Conservation (phyloP, 1,139 yeast genomes). For the Geotrichum aggregatum region DNA sequence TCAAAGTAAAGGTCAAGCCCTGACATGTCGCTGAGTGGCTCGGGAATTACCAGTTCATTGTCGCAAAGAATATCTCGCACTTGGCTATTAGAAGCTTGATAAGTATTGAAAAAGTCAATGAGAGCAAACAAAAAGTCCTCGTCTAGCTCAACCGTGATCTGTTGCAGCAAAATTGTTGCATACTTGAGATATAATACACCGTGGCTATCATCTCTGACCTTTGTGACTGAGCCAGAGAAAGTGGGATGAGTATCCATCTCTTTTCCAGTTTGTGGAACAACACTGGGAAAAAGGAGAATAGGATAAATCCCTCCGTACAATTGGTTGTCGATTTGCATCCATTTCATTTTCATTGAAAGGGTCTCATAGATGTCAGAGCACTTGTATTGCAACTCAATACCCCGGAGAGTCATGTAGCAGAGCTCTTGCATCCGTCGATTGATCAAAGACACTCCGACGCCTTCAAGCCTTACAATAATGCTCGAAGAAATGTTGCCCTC, state of each 20-base stretch:
- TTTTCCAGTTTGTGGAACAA: constrained; percentile 75
- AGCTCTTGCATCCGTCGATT: constrained; percentile 70
- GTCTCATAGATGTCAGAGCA: constrained; percentile 84
- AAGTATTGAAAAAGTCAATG: constrained; percentile 62
- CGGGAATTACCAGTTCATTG: constrained; percentile 60
- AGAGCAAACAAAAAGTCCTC: constrained; percentile 87
- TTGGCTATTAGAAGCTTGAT: constrained; percentile 53
- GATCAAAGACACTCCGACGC: constrained; percentile 82
- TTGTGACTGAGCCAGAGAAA: constrained; percentile 76
- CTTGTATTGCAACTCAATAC: constrained; percentile 74
- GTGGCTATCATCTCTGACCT: constrained; percentile 81
- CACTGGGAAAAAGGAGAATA: constrained; percentile 85
- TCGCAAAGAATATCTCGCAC: constrained; percentile 57
- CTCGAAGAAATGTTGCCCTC: constrained; percentile 53
- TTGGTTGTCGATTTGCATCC: constrained; percentile 94
- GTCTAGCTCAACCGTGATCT: constrained; percentile 86
- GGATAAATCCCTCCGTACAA: constrained; percentile 86
- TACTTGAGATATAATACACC: constrained; percentile 88
- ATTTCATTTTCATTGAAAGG: constrained; percentile 72
- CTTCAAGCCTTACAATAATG: constrained; percentile 66
- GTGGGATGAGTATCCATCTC: constrained; percentile 91
- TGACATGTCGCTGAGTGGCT: constrained; percentile 57
- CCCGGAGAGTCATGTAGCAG: constrained; percentile 74
- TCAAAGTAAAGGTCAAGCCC: constrained; percentile 85
- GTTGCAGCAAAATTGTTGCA: constrained; percentile 84